Conservation (phyloP, 2,329 filamentous ascomycete genomes). For the Aspergillus latus region DNA sequence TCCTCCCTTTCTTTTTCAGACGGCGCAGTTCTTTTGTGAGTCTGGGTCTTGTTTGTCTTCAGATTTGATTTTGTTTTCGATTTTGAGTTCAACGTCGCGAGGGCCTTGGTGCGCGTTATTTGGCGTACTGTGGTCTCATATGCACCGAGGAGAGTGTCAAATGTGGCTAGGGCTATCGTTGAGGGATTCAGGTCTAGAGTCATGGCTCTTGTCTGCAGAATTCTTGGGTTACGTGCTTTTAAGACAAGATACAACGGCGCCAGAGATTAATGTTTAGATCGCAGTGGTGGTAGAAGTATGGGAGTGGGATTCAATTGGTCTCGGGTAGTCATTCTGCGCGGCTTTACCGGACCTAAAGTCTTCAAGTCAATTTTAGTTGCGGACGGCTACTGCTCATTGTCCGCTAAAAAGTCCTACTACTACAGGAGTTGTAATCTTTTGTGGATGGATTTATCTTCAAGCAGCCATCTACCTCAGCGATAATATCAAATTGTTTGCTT, state of each 20-base stretch:
- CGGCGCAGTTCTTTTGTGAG: neutral
- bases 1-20: constrained; percentile 1
- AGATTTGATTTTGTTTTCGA: constrained; percentile 10
- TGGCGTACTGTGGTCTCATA: constrained; percentile 30
- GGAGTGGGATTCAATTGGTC: no score
- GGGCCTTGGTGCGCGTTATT: constrained; percentile 26
- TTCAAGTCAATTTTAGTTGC: no score
- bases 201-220: neutral
- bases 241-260: no score
- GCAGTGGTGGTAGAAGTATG: no score
- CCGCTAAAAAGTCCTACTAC: no score
- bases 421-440: no score
- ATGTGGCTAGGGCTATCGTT: constrained; percentile 28
- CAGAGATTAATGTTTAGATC: no score
- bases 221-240: neutral
- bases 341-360: no score
- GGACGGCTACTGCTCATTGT: no score
- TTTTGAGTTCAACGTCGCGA: constrained; percentile 16
- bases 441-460: neutral
- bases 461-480: neutral
- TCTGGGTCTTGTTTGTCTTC: constrained; percentile 7
- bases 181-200: constrained; percentile 24
- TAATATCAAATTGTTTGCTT: neutral
- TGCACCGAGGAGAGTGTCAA: constrained; percentile 26
- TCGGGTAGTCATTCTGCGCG: no score